These are phyloP conservation scores for Syncephalis fuscata DNA, from an alignment of 371 early-diverging fungal genomes.

Conservation along the genomic window DNA sequence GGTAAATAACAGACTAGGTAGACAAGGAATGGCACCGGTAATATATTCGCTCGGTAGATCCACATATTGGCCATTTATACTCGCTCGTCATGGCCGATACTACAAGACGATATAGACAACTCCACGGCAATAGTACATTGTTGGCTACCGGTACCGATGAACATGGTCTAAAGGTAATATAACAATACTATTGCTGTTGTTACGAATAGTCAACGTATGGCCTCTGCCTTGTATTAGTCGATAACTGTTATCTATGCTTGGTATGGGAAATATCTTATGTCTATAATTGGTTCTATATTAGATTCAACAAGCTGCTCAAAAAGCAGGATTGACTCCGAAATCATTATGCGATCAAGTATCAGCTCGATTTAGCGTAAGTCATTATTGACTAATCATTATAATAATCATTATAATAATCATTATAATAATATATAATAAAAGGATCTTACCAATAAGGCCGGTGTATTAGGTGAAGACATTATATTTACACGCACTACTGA, in stretches of 20 bases:
- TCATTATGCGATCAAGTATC: conserved; percentile 70
- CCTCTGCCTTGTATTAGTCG: too few relatives aligned
- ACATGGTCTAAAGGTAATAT: conserved; percentile 90
- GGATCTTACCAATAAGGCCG: conserved; percentile 45
- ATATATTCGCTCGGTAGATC: too few relatives aligned
- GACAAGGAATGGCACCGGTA: too few relatives aligned
- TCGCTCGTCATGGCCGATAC: conserved; percentile 77
- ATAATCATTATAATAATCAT: too few relatives aligned
- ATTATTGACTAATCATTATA: too few relatives aligned
- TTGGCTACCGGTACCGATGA: conserved; percentile 89
- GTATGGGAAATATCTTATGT: too few relatives aligned
- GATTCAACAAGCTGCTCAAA: conserved; percentile 84
- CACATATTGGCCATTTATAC: conserved; percentile 92
- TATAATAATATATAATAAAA: too few relatives aligned
- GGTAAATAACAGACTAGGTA: too few relatives aligned
- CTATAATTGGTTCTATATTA: conserved; percentile 7
- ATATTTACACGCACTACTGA: conserved; percentile 85
- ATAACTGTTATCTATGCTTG: too few relatives aligned
- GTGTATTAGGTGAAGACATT: conserved; percentile 39
- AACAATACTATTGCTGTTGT: too few relatives aligned
- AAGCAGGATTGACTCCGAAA: conserved; percentile 32
- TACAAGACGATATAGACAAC: conserved; percentile 46
- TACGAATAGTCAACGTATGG: too few relatives aligned
- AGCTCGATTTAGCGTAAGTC: conserved; percentile 44
- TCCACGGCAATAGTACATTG: conserved; percentile 38